Evolutionary conservation across 202 grass and related monocot genomes (phyloP).

Genomic region (Carex arenaria): DNA sequence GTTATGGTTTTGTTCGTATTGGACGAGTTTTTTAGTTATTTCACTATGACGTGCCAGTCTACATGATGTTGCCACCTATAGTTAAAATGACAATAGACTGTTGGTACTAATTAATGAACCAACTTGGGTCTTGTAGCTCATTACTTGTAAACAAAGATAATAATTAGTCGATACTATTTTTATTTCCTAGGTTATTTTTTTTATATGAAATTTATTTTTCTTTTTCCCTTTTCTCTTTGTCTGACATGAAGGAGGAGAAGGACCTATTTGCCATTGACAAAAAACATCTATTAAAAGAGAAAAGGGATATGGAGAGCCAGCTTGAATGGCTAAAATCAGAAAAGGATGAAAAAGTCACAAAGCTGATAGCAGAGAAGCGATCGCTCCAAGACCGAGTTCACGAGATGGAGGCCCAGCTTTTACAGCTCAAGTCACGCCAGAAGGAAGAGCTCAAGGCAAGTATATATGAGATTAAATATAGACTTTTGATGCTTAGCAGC

Average conservation of each 20-base stretch:
- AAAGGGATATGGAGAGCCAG: slow-evolving; percentile 68
- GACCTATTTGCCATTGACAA: slow-evolving; percentile 60
- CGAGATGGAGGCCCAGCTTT: slow-evolving; percentile 76
- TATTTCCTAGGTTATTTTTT: slow-evolving; percentile 1
- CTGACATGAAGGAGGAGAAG: slow-evolving; percentile 79
- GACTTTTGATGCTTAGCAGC: background rate
- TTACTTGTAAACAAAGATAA: background rate
- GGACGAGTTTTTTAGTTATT: background rate
- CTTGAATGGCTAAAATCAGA: slow-evolving; percentile 95
- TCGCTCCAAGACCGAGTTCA: slow-evolving; percentile 64
- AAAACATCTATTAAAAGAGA: slow-evolving; percentile 55
- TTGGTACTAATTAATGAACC: background rate
- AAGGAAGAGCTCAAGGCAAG: slow-evolving; percentile 83
- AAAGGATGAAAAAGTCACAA: slow-evolving; percentile 81
- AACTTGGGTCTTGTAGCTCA: background rate
- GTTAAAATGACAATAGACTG: background rate
- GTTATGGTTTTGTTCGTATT: background rate
- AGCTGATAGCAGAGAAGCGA: slow-evolving; percentile 67
- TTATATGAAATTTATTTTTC: slow-evolving; percentile 24
- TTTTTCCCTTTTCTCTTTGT: slow-evolving; percentile 38
- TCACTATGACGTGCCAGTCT: background rate
- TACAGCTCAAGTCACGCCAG: slow-evolving; percentile 62
- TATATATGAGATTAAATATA: slow-evolving; percentile 3
- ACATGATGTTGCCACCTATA: background rate
- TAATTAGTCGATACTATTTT: background rate